Evolutionary conservation across 371 early-diverging fungal species (phyloP), one percentile per base, ranked within the genome.

Genomic region (Mucor mucedo): DNA sequence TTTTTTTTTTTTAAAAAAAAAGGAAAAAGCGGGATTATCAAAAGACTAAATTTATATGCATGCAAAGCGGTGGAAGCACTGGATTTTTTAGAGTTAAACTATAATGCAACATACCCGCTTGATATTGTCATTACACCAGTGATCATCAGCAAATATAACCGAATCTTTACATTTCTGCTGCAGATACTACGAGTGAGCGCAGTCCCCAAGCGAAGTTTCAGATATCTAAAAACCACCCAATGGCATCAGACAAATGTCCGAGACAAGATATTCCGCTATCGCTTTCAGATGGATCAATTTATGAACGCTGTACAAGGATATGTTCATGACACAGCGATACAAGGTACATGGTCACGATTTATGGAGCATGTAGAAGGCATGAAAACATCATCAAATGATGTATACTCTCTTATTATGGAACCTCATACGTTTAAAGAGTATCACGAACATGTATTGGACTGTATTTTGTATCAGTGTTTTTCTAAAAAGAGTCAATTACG

Each of bases 211-310:
- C 69, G 71, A 10, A 56, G 73, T n/a, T 79, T 64, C 61, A 54
- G 50, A 27, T 65, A 58, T 1, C 47, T 70, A 10, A 58, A 32
- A 16, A 21, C 29, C 10, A 30, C 33, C 5, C 3, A 8, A 6
- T 58, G 62, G 58, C 48, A 53, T 5, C 50, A 42, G 3, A 16
- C 47, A 1, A 21, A 32, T 2, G 62, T 53, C 21, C 49, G 62
- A 6, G 61, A 58, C 32, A 54, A 8, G 13, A 35, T 68, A 1
- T 60, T 54, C 28, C 49, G 58, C 13, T 77, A 75, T 42, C 76
- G 83, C 2, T 86, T 83, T 56, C 77, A 76, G 16, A 65, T 84
- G 5, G 74, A 77, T 29, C 83, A 82, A n/a, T 80, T 84, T 41
- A 65, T 79, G 13, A 65, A 66, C 13, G 74, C 78, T 0, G 50